Conservation (phyloP, 2,329 filamentous ascomycete genomes). For the Microsporum ferrugineum region DNA sequence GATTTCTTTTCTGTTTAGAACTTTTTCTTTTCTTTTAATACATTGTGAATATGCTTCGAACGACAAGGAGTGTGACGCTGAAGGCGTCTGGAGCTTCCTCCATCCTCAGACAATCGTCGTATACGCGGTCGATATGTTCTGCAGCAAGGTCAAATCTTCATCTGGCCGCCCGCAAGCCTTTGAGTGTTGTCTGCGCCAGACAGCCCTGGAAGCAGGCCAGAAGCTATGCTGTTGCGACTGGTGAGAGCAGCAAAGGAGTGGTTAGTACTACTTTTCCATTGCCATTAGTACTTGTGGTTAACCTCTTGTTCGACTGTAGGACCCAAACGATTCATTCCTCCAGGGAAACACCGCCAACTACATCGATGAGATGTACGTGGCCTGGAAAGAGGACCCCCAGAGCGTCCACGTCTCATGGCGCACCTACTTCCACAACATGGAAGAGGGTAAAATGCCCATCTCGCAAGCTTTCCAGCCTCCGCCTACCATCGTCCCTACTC, state of each 20-base stretch:
- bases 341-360: constrained; percentile 97
- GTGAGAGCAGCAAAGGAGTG: constrained; percentile 50
- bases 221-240: constrained; percentile 48
- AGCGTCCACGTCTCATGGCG: constrained; percentile 98
- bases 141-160: constrained; percentile 19
- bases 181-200: constrained; percentile 31
- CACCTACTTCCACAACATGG: constrained; percentile 99
- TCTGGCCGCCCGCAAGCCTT: constrained; percentile 31
- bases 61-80: constrained; percentile 20
- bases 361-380: constrained; percentile 98
- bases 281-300: constrained; percentile 3
- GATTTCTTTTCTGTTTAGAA: not conserved
- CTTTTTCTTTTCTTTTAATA: not conserved
- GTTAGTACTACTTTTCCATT: constrained; percentile 32
- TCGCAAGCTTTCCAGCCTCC: constrained; percentile 94
- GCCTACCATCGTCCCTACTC: constrained; percentile 75
- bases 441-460: constrained; percentile 93
- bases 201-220: constrained; percentile 35
- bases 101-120: constrained; percentile 27
- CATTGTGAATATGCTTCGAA: constrained; percentile 13
- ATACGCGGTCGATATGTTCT: constrained; percentile 12
- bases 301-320: constrained; percentile 33
- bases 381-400: constrained; percentile 86
- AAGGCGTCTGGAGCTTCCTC: constrained; percentile 31
- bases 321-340: constrained; percentile 91